phyloP scores from a whole-genome alignment of 2,329 filamentous ascomycete species.

The Aspergillus thermomutatus region DNA sequence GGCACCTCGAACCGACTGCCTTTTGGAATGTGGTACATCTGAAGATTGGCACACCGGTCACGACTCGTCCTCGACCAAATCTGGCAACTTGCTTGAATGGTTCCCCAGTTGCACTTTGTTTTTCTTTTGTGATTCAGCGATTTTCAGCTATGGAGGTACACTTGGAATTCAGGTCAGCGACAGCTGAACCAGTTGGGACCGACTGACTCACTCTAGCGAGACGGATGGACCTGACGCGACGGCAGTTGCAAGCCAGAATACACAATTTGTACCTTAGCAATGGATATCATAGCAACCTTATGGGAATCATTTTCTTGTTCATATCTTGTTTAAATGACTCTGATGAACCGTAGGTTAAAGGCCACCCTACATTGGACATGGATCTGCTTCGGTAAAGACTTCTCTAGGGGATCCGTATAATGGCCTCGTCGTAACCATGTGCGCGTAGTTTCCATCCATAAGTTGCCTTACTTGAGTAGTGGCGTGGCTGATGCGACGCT shows the following conservation, averaged over 20 bases:
- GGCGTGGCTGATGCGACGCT: background rate
- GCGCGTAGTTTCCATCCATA: background rate
- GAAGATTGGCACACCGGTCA: constrained; percentile 1
- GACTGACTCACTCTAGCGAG: constrained; percentile 1
- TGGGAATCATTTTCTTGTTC: background rate
- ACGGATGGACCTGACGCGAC: constrained; percentile 7
- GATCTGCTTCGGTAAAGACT: background rate
- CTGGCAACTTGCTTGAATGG: background rate
- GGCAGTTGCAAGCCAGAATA: constrained; percentile 8
- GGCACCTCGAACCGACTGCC: constrained; percentile 26
- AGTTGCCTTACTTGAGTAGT: background rate
- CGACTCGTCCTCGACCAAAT: background rate
- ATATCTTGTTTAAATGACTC: background rate
- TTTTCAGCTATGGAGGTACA: background rate
- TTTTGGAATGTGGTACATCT: constrained; percentile 43
- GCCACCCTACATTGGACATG: background rate
- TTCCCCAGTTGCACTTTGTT: background rate
- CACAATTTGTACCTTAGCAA: background rate
- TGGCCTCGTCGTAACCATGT: too few species aligned
- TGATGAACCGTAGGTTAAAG: background rate
- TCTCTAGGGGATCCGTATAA: background rate
- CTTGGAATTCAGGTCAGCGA: constrained; percentile 3
- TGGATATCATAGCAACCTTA: background rate
- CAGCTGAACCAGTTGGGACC: constrained; percentile 6
- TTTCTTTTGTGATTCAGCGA: background rate